These are phyloP conservation scores for Xylaria multiplex DNA, from an alignment of 2,329 filamentous ascomycete species.

Conservation along the genomic window DNA sequence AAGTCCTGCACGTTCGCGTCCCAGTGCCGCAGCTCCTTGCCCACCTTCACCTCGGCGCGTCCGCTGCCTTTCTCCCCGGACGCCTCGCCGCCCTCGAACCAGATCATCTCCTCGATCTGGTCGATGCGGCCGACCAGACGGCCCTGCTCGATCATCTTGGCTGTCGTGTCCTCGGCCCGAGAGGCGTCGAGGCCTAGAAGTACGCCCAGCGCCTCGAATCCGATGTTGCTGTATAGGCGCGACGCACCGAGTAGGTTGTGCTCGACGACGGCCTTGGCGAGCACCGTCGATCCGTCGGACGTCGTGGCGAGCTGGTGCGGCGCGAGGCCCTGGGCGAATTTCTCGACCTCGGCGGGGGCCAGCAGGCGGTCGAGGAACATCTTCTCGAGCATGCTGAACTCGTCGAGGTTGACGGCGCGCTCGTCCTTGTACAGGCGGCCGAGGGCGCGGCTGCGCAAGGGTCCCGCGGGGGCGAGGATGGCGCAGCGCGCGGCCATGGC, in stretches of 20 bases:
- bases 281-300: constrained; percentile 89
- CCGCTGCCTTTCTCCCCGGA: constrained; percentile 74
- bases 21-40: constrained; percentile 83
- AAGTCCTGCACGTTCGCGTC: constrained; percentile 87
- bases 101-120: constrained; percentile 88
- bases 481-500: constrained; percentile 90
- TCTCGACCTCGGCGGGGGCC: constrained; percentile 80
- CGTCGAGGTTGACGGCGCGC: constrained; percentile 75
- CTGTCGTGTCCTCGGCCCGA: constrained; percentile 89
- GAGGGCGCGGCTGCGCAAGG: constrained; percentile 80
- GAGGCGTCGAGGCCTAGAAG: constrained; percentile 82
- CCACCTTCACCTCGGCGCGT: constrained; percentile 70
- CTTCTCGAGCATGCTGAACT: constrained; percentile 93
- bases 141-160: constrained; percentile 95
- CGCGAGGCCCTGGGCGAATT: constrained; percentile 82
- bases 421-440: constrained; percentile 94
- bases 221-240: constrained; percentile 80
- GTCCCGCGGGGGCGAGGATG: constrained; percentile 90
- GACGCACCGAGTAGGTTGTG: constrained; percentile 93
- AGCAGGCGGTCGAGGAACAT: constrained; percentile 94
- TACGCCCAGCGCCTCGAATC: constrained; percentile 76
- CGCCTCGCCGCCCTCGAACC: constrained; percentile 81
- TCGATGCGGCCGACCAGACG: constrained; percentile 89
- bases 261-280: constrained; percentile 93
- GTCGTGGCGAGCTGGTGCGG: constrained; percentile 92